Evolutionary conservation across 2,329 filamentous ascomycete species (phyloP), one percentile per base, ranked within the genome.

Genomic region (Paradendryphiella salina): DNA sequence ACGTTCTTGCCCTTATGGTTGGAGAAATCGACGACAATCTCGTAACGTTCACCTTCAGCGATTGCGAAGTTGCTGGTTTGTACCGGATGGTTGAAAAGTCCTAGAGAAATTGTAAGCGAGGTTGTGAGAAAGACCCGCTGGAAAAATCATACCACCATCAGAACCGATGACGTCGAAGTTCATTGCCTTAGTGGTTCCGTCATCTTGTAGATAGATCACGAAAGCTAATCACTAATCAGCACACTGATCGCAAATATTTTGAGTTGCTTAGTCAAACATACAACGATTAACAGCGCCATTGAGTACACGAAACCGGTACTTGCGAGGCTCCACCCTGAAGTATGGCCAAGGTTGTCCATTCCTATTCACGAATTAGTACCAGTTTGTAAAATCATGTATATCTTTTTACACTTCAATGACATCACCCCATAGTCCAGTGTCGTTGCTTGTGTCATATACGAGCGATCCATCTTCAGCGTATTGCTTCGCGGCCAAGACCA

Each of bases 331-430:
- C 5, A 84, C 81, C 10, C 77, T 73, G 3, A 83, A 52, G 53
- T 75, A 83, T 3, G 82, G 82, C 82, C 82, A 85, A 2, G 82
- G 82, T 54, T 81, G 77, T 1, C 79, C 79, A 57, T 85, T 84
- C 3, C 62, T 63, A 37, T 6, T n/a, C 14, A 17, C 9, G 4
- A 13, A 26, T 60, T 26, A 26, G 23, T 26, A 9, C 10, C 8
- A 10, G 23, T 26, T 10, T 26, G 23, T 26, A 26, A 9, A 10
- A 26, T 26, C 2, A 2, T 10, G 10, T 26, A 9, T 26, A 26
- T 46, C 29, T 46, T 49, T 57, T 23, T 49, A 59, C 57, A 84
- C 81, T 36, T 83, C 77, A 42, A 84, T 82, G 2, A 82, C 69
- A 59, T 85, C 82, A 31, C 82, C 82, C 60, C 76, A 83, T n/a